Base-by-base conservation (phyloP, 2,329 filamentous ascomycete species). In the Ambrosiella beaveri region DNA sequence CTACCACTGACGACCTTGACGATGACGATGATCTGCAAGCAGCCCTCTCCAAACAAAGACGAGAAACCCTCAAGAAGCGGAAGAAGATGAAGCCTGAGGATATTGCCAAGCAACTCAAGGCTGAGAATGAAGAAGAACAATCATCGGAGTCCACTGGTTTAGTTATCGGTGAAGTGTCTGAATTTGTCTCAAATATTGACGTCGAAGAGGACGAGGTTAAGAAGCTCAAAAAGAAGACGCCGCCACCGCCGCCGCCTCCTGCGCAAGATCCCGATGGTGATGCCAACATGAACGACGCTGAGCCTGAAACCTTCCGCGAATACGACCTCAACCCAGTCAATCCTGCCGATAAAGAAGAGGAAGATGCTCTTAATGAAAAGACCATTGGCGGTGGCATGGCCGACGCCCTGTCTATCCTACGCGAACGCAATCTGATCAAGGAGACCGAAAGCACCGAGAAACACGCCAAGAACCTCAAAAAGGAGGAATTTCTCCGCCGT, bases 11-110 rank as follows among this genome's bases (percentile, higher is more conserved):
- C 38, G 81, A 79, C 0, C 85, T 95, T 64, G 82, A 87, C 19
- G 93, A 97, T 63, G 93, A 98, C 63, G 91, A 97, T 47, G 89
- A 96, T 65, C 75, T 98, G 3, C 91, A 96, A 71, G 83, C 86
- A 35, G 86, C 85, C 3, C 75, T 98, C 39, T 86, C 91, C 1
- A 75, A 82, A n/a, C 89, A 95, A 69, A 78, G 93, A 64, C 80
- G 84, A 63, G 83, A 81, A 54, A 89, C 88, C 0, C 74, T 98
- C 54, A 97, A 95, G 72, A 96, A 94, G 71, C 82, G 91, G 57
- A 95, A 95, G 74, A 89, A 84, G 72, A 77, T 80, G 37, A 82
- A 86, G 40, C 89, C 90, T 0, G 88, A 93, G 66, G 93, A 97
- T 63, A 76, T 98, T 61, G 90, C 87, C 15, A 82, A 83, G 63